These are phyloP conservation scores for Annulohypoxylon stygium DNA, from an alignment of 495 filamentous ascomycete genomes.

Conservation along the genomic window DNA sequence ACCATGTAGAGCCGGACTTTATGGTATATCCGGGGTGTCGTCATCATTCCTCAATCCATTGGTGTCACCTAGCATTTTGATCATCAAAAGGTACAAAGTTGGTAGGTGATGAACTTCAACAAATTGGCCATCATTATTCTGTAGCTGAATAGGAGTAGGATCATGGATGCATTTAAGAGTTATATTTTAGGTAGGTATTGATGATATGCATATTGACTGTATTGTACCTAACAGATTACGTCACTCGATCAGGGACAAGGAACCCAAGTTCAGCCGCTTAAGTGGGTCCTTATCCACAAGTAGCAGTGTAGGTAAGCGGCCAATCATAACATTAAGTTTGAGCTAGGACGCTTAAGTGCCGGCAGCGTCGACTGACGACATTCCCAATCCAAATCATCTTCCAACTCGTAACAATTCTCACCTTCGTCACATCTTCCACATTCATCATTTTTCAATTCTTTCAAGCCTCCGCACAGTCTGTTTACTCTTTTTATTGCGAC, in stretches of 20 bases:
- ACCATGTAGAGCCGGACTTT: too few relatives aligned
- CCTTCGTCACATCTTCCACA: neutral
- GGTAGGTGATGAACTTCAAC: too few relatives aligned
- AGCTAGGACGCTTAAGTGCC: conserved; percentile 11
- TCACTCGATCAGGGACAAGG: neutral
- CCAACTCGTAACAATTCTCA: neutral
- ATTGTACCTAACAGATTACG: neutral
- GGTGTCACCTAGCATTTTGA: too few relatives aligned
- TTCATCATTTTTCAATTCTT: neutral
- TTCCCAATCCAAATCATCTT: conserved; percentile 9
- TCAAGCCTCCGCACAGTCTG: conserved; percentile 43
- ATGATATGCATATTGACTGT: neutral
- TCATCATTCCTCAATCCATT: too few relatives aligned
- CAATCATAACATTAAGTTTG: conserved; percentile 2
- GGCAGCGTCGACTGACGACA: conserved; percentile 10
- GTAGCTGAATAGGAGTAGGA: too few relatives aligned
- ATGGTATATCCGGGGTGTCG: too few relatives aligned
- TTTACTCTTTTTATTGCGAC: conserved; percentile 34
- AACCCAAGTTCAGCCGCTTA: neutral
- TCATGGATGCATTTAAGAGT: too few relatives aligned
- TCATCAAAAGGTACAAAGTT: too few relatives aligned
- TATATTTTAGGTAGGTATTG: too few relatives aligned
- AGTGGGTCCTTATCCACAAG: neutral
- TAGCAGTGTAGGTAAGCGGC: neutral
- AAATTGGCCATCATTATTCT: too few relatives aligned